These are phyloP conservation scores for Vitis amurensis DNA, from an alignment of 164 flowering plant species.

Conservation along the genomic window DNA sequence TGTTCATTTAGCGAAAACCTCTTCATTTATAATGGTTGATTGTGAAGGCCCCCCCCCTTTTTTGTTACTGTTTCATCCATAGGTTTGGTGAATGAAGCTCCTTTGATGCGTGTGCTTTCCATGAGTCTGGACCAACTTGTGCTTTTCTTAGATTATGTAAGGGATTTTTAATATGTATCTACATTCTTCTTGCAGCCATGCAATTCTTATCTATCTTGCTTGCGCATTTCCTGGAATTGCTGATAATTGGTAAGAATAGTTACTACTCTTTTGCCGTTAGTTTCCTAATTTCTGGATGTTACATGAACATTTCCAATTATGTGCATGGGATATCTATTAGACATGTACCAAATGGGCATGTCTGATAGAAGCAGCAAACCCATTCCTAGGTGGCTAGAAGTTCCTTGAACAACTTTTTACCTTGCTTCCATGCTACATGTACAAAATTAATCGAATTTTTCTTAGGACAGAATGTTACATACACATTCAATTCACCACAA, in stretches of 20 bases:
- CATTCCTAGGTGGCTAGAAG: neutral
- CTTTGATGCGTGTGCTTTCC: too few species aligned
- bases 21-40: neutral
- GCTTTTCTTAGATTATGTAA: too few species aligned
- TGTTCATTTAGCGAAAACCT: neutral
- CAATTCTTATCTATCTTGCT: slow-evolving; percentile 82
- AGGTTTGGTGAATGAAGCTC: neutral
- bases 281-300: too few species aligned
- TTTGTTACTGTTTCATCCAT: neutral
- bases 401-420: neutral
- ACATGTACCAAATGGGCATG: neutral
- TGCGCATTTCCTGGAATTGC: slow-evolving; percentile 80
- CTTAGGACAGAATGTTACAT: neutral
- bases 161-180: neutral
- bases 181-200: slow-evolving; percentile 64
- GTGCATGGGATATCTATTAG: neutral
- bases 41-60: neutral
- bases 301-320: too few species aligned
- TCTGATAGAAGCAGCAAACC: neutral
- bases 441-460: neutral
- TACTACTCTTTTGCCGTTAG: neutral
- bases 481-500: neutral
- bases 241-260: slow-evolving; percentile 73
- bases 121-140: too few species aligned
- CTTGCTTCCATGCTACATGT: neutral